These are phyloP conservation scores for Paspalum notatum DNA, from an alignment of 176 grass and related monocot genomes.

Conservation along the genomic window DNA sequence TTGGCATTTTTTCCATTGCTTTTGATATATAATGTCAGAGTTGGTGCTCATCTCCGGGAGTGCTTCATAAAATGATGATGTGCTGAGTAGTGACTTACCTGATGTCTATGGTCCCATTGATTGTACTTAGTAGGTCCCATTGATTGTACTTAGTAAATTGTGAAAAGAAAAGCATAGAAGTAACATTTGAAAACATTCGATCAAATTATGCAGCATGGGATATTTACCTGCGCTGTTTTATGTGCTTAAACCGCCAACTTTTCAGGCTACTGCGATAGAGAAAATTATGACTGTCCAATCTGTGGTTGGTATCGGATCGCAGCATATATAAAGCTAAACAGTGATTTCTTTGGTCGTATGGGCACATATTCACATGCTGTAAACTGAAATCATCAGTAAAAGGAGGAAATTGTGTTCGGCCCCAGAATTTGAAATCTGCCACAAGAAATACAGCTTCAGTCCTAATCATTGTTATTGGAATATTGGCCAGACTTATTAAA, in stretches of 20 bases:
- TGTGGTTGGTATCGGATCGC: not conserved
- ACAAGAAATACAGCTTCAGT: constrained; percentile 8
- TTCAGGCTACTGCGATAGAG: not conserved
- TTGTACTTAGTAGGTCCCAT: no score
- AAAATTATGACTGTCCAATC: not conserved
- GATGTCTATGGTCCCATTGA: not conserved
- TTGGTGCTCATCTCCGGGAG: not conserved
- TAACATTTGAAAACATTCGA: not conserved
- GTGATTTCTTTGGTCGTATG: not conserved
- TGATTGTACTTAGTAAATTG: not conserved
- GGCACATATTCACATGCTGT: not conserved
- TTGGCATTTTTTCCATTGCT: not conserved
- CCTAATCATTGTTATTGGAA: not conserved
- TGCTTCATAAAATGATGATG: not conserved
- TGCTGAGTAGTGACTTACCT: not conserved
- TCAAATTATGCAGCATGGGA: not conserved
- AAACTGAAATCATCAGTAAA: not conserved
- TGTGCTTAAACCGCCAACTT: not conserved
- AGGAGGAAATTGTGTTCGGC: not conserved
- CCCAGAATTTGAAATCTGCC: constrained; percentile 9
- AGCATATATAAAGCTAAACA: constrained; percentile 3
- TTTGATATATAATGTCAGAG: not conserved
- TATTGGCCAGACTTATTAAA: not conserved
- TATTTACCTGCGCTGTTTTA: not conserved
- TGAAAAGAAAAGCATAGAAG: not conserved